Conservation (phyloP, 805 yeast species). For the Isabelozyma rhagii region DNA sequence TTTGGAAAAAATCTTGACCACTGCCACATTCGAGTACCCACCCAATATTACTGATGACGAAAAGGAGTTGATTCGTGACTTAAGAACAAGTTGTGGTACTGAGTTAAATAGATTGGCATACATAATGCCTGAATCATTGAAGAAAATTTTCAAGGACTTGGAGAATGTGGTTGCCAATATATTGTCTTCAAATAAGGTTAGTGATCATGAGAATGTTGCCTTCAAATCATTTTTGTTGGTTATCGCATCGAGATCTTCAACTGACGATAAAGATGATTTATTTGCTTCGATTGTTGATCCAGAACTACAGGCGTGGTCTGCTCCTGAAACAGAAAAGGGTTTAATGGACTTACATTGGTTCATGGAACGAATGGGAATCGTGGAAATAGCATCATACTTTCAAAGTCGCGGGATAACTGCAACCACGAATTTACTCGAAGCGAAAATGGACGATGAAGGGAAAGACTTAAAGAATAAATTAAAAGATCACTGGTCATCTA, state of each 20-base stretch:
- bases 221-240: conserved; percentile 89
- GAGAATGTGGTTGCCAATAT: conserved; percentile 78
- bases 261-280: conserved; percentile 68
- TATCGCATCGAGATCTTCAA: conserved; percentile 82
- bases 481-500: conserved; percentile 87
- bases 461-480: conserved; percentile 68
- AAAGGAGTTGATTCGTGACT: conserved; percentile 76
- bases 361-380: conserved; percentile 96
- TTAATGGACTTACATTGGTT: conserved; percentile 91
- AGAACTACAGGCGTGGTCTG: conserved; percentile 88
- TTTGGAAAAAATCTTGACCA: conserved; percentile 77
- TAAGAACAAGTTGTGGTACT: conserved; percentile 90
- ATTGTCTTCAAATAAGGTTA: conserved; percentile 63
- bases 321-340: conserved; percentile 86
- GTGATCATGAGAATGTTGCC: conserved; percentile 90
- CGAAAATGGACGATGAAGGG: conserved; percentile 90
- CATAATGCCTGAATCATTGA: conserved; percentile 88
- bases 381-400: conserved; percentile 88
- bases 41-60: conserved; percentile 64
- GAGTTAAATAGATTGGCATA: conserved; percentile 92
- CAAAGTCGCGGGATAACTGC: conserved; percentile 78
- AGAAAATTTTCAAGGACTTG: conserved; percentile 74
- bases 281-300: conserved; percentile 91
- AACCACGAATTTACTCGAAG: conserved; percentile 66
- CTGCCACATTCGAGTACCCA: conserved; percentile 82